Conservation (phyloP, 164 flowering plant species). For the Annona cherimola region DNA sequence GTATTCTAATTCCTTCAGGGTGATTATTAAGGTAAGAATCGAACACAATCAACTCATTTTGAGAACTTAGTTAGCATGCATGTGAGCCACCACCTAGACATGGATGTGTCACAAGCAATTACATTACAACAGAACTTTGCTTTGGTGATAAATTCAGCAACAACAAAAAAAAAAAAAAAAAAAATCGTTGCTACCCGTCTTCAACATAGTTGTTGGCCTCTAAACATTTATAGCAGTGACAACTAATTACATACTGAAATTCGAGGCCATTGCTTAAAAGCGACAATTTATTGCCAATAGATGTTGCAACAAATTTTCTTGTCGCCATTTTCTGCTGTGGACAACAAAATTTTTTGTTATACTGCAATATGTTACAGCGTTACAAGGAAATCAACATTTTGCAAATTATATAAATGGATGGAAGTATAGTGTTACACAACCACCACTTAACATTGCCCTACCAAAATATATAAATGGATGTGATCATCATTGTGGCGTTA, state of each 20-base stretch:
- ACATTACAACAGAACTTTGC: neutral
- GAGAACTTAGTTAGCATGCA: neutral
- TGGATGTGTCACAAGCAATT: neutral
- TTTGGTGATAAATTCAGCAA: neutral
- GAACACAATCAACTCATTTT: neutral
- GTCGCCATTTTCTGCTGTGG: too few species aligned
- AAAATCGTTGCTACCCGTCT: neutral
- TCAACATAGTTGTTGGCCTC: neutral
- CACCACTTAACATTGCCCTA: too few species aligned
- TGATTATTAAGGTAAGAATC: neutral
- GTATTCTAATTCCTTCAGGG: slow-evolving; percentile 7
- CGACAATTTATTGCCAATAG: too few species aligned
- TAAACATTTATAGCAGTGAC: neutral
- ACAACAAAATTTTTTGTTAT: too few species aligned
- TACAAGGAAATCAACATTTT: too few species aligned
- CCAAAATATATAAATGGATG: neutral
- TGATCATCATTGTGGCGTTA: too few species aligned
- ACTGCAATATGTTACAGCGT: too few species aligned
- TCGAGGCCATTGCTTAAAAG: too few species aligned
- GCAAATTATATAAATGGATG: too few species aligned
- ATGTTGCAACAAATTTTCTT: too few species aligned
- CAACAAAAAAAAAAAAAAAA: neutral
- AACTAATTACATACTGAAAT: too few species aligned
- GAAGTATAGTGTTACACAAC: too few species aligned
- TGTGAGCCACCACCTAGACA: neutral